phyloP scores from a whole-genome alignment of 495 filamentous ascomycete species.

The Parmelia sp. region DNA sequence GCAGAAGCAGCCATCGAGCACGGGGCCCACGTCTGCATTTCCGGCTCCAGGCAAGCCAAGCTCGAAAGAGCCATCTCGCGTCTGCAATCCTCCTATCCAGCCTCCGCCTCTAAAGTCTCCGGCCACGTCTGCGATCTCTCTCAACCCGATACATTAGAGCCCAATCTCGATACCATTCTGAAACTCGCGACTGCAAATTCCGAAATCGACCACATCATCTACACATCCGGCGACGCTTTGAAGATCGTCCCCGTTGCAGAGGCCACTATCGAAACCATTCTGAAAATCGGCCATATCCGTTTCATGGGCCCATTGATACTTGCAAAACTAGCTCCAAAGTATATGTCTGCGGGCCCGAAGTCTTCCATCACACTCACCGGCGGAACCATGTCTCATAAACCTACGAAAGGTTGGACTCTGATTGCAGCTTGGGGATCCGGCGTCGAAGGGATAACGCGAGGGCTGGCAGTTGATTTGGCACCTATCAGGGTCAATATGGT shows the following conservation, averaged over 20 bases:
- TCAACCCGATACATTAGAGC: slow-evolving; percentile 28
- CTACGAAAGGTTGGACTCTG: slow-evolving; percentile 42
- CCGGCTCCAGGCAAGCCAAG: slow-evolving; percentile 41
- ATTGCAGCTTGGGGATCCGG: slow-evolving; percentile 35
- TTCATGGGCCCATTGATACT: slow-evolving; percentile 45
- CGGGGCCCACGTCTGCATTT: slow-evolving; percentile 47
- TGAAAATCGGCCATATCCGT: slow-evolving; percentile 40
- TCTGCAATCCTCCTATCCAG: slow-evolving; percentile 36
- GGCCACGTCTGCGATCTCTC: slow-evolving; percentile 49
- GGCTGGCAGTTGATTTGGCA: slow-evolving; percentile 51
- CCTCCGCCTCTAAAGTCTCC: slow-evolving; percentile 30
- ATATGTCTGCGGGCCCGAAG: slow-evolving; percentile 33
- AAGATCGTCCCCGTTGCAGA: slow-evolving; percentile 33
- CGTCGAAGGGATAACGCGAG: slow-evolving; percentile 40
- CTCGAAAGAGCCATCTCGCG: slow-evolving; percentile 36
- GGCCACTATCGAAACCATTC: slow-evolving; percentile 35
- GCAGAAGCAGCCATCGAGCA: slow-evolving; percentile 46
- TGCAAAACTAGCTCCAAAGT: slow-evolving; percentile 45
- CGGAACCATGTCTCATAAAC: slow-evolving; percentile 42
- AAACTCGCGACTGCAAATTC: neutral
- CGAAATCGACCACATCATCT: slow-evolving; percentile 54
- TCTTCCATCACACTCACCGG: slow-evolving; percentile 51
- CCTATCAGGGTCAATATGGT: slow-evolving; percentile 59
- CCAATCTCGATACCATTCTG: slow-evolving; percentile 33
- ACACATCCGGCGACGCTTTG: slow-evolving; percentile 51